Base-by-base conservation (phyloP, 257 asterid genomes). In the Eucommia ulmoides region DNA sequence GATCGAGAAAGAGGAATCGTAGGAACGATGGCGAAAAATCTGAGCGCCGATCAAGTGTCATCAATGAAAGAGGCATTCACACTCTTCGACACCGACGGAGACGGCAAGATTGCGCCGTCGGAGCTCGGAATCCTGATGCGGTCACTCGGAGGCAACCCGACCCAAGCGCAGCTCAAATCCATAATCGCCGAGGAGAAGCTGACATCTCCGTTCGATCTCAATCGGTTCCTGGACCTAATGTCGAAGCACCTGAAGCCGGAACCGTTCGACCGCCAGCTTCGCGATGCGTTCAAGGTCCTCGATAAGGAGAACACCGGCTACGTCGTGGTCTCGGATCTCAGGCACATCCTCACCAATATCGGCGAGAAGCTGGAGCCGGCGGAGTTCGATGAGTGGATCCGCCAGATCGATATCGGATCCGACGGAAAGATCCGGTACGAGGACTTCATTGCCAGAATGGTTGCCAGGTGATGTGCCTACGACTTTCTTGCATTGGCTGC, bases 351-450 rank as follows among this genome's bases (percentile, higher is more conserved):
- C 26, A 86, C 96, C n/a, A 83, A 84, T 58, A 86, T 83, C 33
- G 94, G 96, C 23, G 96, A 86, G 80, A 86, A 87, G 64, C 67
- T 87, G 56, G 94, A 87, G 76, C 89, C 87, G 1, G 80, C 93
- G 15, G 94, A 88, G 75, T 81, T 88, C 42, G 97, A 88, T 41
- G 97, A 88, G 76, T 88, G 97, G 97, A 88, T 88, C 88, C 93
- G 97, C 5, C 94, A 88, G 74, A 94, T 88, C 14, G 93, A 83
- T 73, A 85, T 79, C 53, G 97, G 93, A 58, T 67, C 97, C 50
- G 97, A 88, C 55, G 97, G 94, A 46, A 88, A 88, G 82, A 84
- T 88, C 75, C 74, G 75, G 35, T 88, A 83, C 55, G 97, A 83
- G 83, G 95, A 79, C 61, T 88, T 88, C 76, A 88, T 88, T 35